Evolutionary conservation across 2,329 filamentous ascomycete genomes (phyloP), one percentile per base, ranked within the genome.

Genomic region (Microdochium paspali): DNA sequence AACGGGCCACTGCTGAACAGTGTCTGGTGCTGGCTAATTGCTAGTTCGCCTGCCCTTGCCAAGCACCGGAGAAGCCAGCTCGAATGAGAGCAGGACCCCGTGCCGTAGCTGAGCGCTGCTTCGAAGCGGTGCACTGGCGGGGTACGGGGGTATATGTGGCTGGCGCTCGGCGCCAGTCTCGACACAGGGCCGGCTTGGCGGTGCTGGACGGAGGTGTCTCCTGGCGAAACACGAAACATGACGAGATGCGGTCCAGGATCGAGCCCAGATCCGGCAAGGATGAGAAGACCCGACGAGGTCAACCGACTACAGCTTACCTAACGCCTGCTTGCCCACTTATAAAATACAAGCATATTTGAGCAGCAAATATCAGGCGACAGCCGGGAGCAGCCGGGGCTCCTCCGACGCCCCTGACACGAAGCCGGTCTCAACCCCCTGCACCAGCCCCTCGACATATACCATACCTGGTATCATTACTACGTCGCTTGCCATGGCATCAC

Each of bases 191-290:
- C 35, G 35, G 6, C 35, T 40, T 40, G 35, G 35, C 35, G 18
- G 35, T 5, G 31, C n/a, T n/a, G 31, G 15, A 35, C 31, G 31
- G 31, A 18, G 31, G 31, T 18, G 35, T 21, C 35, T 40, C 35
- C 35, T 40, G 35, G 35, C 35, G 35, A 40, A 40, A 40, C 35
- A 40, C 35, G 35, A 40, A 40, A 40, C 35, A 40, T 21, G 12
- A 21, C 18, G 35, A 18, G 13, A 40, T 15, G 18, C 15, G 31
- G 13, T 3, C 35, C 10, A 5, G 35, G 18, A 9, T 40, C 13
- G 13, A 40, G 15, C 13, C 10, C 13, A 7, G 6, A 18, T 18
- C 6, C 13, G 6, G 23, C 15, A 35, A 15, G 31, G 35, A n/a
- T n/a, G n/a, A n/a, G n/a, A n/a, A n/a, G n/a, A n/a, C n/a, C n/a